A percentile compares a stretch with the other conserved stretches of the same genome.
Conservation (phyloP, 495 filamentous ascomycete genomes). For the Opeltia flavorubescens region DNA sequence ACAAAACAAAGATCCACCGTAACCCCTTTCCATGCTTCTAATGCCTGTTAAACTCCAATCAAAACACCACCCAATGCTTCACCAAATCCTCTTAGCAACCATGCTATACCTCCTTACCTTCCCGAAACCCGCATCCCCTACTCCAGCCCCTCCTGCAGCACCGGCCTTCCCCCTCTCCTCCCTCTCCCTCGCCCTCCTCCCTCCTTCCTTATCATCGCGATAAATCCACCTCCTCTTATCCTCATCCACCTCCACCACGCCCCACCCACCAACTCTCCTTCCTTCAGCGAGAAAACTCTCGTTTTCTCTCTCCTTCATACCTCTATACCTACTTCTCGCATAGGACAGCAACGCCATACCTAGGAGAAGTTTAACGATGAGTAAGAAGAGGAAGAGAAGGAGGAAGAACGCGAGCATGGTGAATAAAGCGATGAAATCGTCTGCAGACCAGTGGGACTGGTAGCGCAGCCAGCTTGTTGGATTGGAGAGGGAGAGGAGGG, state of each 20-base stretch:
- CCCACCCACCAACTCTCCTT: constrained; percentile 68
- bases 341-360: constrained; percentile 40
- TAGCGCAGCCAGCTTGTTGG: neutral
- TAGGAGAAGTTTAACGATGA: constrained; percentile 34
- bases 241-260: constrained; percentile 75
- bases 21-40: too few species aligned
- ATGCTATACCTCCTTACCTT: constrained; percentile 77
- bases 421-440: constrained; percentile 52
- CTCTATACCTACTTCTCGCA: constrained; percentile 56
- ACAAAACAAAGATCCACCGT: too few species aligned
- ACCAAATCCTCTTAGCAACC: constrained; percentile 92
- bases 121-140: constrained; percentile 43
- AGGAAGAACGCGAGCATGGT: constrained; percentile 13
- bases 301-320: constrained; percentile 59
- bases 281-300: constrained; percentile 15
- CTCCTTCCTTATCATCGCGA: constrained; percentile 59
- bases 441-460: constrained; percentile 22
- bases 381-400: constrained; percentile 30
- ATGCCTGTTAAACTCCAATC: too few species aligned
- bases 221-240: constrained; percentile 76
- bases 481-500: neutral
- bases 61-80: too few species aligned
- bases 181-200: constrained; percentile 51
- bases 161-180: constrained; percentile 44
- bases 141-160: too few species aligned